phyloP scores from a whole-genome alignment of 2,329 filamentous ascomycete species.

The Tetracladium maxilliforme region DNA sequence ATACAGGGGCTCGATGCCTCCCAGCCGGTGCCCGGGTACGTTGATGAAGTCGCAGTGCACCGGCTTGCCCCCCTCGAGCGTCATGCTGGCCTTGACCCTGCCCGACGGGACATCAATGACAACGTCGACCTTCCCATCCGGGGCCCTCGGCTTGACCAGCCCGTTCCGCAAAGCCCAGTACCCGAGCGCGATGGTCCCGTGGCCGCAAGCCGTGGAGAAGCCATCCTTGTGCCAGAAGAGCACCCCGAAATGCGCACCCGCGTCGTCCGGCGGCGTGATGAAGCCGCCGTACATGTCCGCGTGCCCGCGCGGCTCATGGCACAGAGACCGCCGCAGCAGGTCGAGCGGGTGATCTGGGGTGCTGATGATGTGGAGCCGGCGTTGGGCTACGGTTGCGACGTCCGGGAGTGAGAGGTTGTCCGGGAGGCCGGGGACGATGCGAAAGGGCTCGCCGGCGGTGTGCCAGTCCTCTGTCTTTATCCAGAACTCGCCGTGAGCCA shows the following conservation, averaged over 20 bases:
- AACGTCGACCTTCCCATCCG: too few relatives aligned
- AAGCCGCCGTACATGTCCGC: conserved; percentile 3
- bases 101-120: too few relatives aligned
- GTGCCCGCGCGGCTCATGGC: conserved; percentile 3
- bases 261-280: not conserved
- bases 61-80: too few relatives aligned
- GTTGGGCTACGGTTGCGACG: conserved; percentile 1
- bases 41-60: too few relatives aligned
- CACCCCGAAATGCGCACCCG: conserved; percentile 2
- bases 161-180: conserved; percentile 1
- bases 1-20: too few relatives aligned
- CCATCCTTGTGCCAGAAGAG: conserved; percentile 3
- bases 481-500: too few relatives aligned
- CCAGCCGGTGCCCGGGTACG: too few relatives aligned
- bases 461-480: too few relatives aligned
- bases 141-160: too few relatives aligned
- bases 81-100: too few relatives aligned
- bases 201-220: conserved; percentile 3
- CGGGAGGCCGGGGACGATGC: conserved; percentile 1
- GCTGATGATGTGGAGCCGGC: conserved; percentile 1
- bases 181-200: conserved; percentile 2
- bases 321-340: conserved; percentile 1
- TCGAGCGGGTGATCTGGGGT: conserved; percentile 3
- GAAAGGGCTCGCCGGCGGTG: conserved; percentile 3
- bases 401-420: conserved; percentile 1